Base-by-base conservation (phyloP, 2,329 filamentous ascomycete species). In the Trichoderma aggressivum region DNA sequence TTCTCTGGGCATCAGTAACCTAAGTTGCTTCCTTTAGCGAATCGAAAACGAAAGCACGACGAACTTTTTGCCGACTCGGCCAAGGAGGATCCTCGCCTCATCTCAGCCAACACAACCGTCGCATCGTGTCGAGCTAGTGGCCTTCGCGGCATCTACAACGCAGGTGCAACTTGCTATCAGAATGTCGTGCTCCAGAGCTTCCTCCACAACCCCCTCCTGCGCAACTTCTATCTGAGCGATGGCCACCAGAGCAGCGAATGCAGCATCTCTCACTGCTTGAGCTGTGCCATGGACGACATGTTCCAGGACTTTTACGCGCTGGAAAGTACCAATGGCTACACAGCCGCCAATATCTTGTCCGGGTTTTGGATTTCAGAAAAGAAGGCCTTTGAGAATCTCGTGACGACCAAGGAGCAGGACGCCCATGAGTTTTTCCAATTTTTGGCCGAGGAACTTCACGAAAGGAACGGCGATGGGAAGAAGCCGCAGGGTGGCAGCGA, bases 161-260 rank as follows among this genome's bases (percentile, higher is more conserved):
- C 97, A 80, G 96, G 95, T n/a, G 94, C 97, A 71, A 98, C 96
- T 12, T 99, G 95, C 84, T 99, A 98, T 82, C 95, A 98, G 87
- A 97, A 96, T 76, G 95, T 98, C 34, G 94, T 98, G 61, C 86
- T 99, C 18, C 96, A 98, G 80, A 94, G 92, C 70, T 90, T 99
- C 76, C 88, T 98, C 69, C 95, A 98, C 83, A 98, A 98, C 78
- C 95, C 95, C 0, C 87, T 98, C 58, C 87, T 99, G 34, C 90
- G 93, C 72, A 94, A 95, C 76, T 98, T 93, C 81, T 98, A 97
- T 80, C 90, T 99, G 7, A 91, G 92, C 53, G 94, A 97, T 79
- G 94, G 94, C 0, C 95, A 99, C 80, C 91, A 91, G 76, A 91
- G 89, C 70, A 88, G 86, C 75, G 92, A 93, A 26, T 98, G 96